phyloP scores from a whole-genome alignment of 306 rosid species.

The Datisca glomerata region DNA sequence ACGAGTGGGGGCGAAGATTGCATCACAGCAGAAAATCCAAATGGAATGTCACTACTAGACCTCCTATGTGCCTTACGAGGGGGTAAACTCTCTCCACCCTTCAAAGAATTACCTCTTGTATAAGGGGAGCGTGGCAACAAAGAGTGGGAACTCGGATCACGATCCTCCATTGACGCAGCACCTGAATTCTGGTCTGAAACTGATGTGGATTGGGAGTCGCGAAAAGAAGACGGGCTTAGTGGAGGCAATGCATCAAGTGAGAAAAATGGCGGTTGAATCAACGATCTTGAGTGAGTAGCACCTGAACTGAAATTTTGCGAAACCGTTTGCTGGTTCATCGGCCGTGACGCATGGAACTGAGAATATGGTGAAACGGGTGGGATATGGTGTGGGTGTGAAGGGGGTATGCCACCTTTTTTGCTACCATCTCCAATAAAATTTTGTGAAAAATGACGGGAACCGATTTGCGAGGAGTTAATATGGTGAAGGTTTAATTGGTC shows the following conservation, averaged over 20 bases:
- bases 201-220: conserved; percentile 53
- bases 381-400: conserved; percentile 69
- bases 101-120: conserved; percentile 21
- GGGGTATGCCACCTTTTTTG: conserved; percentile 64
- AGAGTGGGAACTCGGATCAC: conserved; percentile 54
- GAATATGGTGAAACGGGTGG: conserved; percentile 87
- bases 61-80: conserved; percentile 86
- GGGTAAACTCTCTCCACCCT: conserved; percentile 42
- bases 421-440: conserved; percentile 25
- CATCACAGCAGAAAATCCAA: conserved; percentile 58
- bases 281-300: conserved; percentile 70
- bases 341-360: conserved; percentile 71
- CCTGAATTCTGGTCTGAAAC: conserved; percentile 38
- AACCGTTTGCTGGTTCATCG: conserved; percentile 22
- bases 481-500: conserved; percentile 59
- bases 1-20: conserved; percentile 58
- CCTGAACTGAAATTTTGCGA: conserved; percentile 26
- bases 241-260: conserved; percentile 77
- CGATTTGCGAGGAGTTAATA: conserved; percentile 43
- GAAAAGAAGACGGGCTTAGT: conserved; percentile 62
- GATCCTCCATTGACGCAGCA: conserved; percentile 83
- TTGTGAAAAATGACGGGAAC: conserved; percentile 41
- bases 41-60: conserved; percentile 85
- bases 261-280: conserved; percentile 73
- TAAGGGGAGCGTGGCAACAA: conserved; percentile 58